These are phyloP conservation scores for Neurospora sp. DNA, from an alignment of 2,329 filamentous ascomycete genomes.

Conservation along the genomic window DNA sequence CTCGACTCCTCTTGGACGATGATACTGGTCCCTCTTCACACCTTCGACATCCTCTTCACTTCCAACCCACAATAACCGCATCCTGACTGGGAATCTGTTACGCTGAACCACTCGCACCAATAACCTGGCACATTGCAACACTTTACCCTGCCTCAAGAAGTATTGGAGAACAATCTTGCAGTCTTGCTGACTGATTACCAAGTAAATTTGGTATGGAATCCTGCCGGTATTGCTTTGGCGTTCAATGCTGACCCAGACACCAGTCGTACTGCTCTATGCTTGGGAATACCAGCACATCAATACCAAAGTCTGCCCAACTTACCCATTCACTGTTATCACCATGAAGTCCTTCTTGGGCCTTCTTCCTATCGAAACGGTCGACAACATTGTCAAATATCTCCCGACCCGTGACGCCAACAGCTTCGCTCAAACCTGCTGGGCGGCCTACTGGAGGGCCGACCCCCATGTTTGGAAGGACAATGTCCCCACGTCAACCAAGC, in stretches of 20 bases:
- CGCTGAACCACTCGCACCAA: background rate
- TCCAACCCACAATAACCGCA: background rate
- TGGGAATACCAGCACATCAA: background rate
- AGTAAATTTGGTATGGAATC: background rate
- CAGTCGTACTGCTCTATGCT: background rate
- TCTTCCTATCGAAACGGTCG: background rate
- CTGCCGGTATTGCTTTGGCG: background rate
- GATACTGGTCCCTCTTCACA: background rate
- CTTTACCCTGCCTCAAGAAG: background rate
- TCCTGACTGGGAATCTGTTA: background rate
- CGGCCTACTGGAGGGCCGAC: background rate
- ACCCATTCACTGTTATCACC: background rate
- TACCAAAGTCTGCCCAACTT: background rate
- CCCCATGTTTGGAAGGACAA: background rate
- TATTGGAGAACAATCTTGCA: background rate
- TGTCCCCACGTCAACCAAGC: background rate
- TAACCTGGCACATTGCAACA: background rate
- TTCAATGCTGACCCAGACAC: background rate
- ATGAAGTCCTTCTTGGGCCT: background rate
- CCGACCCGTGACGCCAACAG: background rate
- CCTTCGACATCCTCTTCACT: background rate
- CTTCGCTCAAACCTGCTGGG: background rate
- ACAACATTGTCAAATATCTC: background rate
- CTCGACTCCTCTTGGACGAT: background rate
- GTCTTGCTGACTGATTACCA: background rate